Base-by-base conservation (phyloP, 441 rosid species). In the Euphorbia schlechtendalii region DNA sequence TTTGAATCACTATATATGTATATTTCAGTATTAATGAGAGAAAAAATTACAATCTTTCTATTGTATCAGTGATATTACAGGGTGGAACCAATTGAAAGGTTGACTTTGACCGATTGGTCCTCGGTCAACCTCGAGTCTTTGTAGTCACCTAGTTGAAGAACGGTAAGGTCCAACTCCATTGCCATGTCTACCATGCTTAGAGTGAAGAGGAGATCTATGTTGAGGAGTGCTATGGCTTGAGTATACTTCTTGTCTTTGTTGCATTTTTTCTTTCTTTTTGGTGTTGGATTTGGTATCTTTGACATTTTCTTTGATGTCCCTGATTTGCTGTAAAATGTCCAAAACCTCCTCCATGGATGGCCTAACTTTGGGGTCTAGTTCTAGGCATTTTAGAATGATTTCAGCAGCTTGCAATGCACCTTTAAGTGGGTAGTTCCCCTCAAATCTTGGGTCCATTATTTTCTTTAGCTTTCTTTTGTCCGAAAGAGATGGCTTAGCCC, bases 301-400 rank as follows among this genome's bases (percentile, higher is more conserved):
- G 1, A 81, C 78, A 11, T 62, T 73, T 0, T 36, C 76, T 65
- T 80, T 72, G 45, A 41, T 8, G 45, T 3, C 45, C 1, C 11
- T 41, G 14, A 87, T 71, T 25, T 63, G 38, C 49, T 72, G 61
- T 27, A 92, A 56, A 7, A 65, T 80, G 34, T 71, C 77, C 27
- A 83, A 61, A 12, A 90, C 86, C 8, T 86, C 68, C 22, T 82
- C 85, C 96, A 88, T 92, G 3, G 89, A 73, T 0, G 98, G 96
- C n/a, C 98, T 78, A 25, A 30, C 78, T 67, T 69, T 84, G 0
- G 84, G 96, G 27, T 90, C 97, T 4, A 68, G 61, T 65, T 85
- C 84, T 12, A 90, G 66, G 69, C 98, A 92, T 32, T 61, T 72
- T 11, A 71, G 38, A n/a, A 88, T 74, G 40, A 36, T 36, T 36